Percentiles rank a stretch among this genome's conserved stretches.
Evolutionary conservation across 306 rosid genomes (phyloP).

Genomic region (Quercus aquifolioides): DNA sequence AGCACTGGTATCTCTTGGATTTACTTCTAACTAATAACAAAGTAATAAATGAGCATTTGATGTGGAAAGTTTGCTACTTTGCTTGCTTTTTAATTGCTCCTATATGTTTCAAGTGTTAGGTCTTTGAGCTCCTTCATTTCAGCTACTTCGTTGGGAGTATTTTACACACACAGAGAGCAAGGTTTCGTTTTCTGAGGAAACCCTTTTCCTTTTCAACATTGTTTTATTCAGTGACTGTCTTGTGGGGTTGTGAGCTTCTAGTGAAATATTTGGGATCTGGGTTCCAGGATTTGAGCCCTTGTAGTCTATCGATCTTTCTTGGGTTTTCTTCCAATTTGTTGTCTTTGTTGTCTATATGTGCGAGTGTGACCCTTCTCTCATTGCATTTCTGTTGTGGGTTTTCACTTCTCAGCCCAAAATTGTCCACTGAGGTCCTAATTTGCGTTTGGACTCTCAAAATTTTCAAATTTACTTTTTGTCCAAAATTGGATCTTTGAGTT

Average conservation of each 20-base stretch:
- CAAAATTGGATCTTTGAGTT: constrained; percentile 19
- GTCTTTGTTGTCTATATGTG: background rate
- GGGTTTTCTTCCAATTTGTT: background rate
- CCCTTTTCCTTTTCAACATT: constrained; percentile 15
- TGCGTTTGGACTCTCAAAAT: background rate
- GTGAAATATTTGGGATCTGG: constrained; percentile 67
- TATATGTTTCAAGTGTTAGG: background rate
- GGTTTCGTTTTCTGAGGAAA: background rate
- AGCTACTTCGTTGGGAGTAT: constrained; percentile 4
- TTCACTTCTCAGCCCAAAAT: constrained; percentile 10
- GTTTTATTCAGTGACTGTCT: background rate
- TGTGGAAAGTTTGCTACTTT: constrained; percentile 25
- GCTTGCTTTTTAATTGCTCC: constrained; percentile 22
- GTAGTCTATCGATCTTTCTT: too few species aligned
- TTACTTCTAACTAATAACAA: too few species aligned
- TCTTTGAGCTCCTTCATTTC: constrained; percentile 18
- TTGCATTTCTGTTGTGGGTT: constrained; percentile 10
- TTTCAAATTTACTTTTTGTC: background rate
- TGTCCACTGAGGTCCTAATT: background rate
- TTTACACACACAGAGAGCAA: too few species aligned
- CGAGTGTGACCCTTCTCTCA: too few species aligned
- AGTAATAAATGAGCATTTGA: constrained; percentile 39
- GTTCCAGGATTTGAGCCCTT: constrained; percentile 47
- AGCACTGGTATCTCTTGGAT: too few species aligned
- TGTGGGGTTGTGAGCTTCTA: background rate